Evolutionary conservation across 2,329 filamentous ascomycete species (phyloP), one percentile per base, ranked within the genome.

Genomic region (Penicillium thymicola): DNA sequence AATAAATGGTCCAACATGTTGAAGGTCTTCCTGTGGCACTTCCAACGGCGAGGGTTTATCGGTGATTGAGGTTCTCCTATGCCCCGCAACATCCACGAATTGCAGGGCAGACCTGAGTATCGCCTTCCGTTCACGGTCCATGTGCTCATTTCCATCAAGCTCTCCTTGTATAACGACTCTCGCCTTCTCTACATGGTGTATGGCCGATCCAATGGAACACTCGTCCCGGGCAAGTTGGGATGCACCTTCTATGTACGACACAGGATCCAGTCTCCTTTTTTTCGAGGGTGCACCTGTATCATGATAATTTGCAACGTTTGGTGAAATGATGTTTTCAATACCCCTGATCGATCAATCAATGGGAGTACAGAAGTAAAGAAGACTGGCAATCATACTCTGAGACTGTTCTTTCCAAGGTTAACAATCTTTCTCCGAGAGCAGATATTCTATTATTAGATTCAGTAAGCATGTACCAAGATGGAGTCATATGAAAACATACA

Each of bases 181-280:
- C 6, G 67, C 67, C n/a, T 67, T 61, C 25, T 64, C 61, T 21
- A 65, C 65, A 59, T 66, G 63, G 48, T 68, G 65, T 21, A 59
- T 63, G 2, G 66, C 28, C 55, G 59, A 44, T 58, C 61, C 14
- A 51, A 49, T 53, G 4, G 51, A 16, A 42, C 55, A 51, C 30
- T 42, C 57, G 5, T 55, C 46, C 21, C 10, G 47, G 16, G 57
- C 52, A 38, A 55, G 57, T 23, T 54, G 55, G 8, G 57, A 43
- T 13, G 38, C 23, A 16, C 34, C 34, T 23, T 49, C 53, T 10
- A 37, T 4, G 18, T 32, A 30, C 16, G 42, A 48, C 8, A 37
- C 27, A 44, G 44, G 11, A 21, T 62, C 56, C 8, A 49, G 9
- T 41, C 50, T 61, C 16, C 51, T 50, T 40, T 54, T 60, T 25